Evolutionary conservation across 495 filamentous ascomycete genomes (phyloP).

Genomic region (Aspergillus hancockii): DNA sequence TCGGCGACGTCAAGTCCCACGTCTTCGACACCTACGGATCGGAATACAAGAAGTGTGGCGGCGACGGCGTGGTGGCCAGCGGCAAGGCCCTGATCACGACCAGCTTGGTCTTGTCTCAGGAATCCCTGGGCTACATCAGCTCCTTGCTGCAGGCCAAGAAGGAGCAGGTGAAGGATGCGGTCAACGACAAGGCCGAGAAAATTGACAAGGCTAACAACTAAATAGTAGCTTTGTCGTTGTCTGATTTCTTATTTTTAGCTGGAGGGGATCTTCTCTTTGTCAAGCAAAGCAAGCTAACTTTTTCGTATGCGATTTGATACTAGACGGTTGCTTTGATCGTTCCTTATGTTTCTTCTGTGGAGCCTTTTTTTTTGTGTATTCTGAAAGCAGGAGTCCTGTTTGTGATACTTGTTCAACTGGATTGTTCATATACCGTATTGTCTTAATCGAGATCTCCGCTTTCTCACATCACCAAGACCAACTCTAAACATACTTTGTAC

Average conservation of each 20-base stretch:
- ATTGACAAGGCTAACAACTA: slow-evolving; percentile 19
- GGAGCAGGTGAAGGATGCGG: slow-evolving; percentile 57
- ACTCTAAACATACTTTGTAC: too few species aligned
- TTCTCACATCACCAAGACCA: too few species aligned
- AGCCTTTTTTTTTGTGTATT: not conserved
- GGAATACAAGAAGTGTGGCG: slow-evolving; percentile 76
- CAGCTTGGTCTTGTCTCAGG: slow-evolving; percentile 67
- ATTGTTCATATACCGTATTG: not conserved
- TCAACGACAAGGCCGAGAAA: slow-evolving; percentile 51
- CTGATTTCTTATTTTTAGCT: not conserved
- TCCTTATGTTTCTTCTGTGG: not conserved
- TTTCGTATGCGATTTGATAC: slow-evolving; percentile 5
- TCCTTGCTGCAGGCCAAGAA: slow-evolving; percentile 60
- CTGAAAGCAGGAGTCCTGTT: slow-evolving; percentile 8
- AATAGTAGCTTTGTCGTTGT: slow-evolving; percentile 15
- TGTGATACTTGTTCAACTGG: not conserved
- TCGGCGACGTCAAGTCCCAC: slow-evolving; percentile 72
- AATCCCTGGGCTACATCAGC: slow-evolving; percentile 61
- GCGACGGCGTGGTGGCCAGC: slow-evolving; percentile 63
- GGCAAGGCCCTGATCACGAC: slow-evolving; percentile 77
- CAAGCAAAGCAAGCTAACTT: not conserved
- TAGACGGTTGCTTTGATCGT: slow-evolving; percentile 6
- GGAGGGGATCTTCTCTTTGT: slow-evolving; percentile 1
- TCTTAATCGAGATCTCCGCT: not conserved
- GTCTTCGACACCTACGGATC: slow-evolving; percentile 68